Percentiles rank a stretch among this genome's conserved stretches.
Evolutionary conservation across 495 filamentous ascomycete species (phyloP).

Genomic region (Hypoxylon rickii): DNA sequence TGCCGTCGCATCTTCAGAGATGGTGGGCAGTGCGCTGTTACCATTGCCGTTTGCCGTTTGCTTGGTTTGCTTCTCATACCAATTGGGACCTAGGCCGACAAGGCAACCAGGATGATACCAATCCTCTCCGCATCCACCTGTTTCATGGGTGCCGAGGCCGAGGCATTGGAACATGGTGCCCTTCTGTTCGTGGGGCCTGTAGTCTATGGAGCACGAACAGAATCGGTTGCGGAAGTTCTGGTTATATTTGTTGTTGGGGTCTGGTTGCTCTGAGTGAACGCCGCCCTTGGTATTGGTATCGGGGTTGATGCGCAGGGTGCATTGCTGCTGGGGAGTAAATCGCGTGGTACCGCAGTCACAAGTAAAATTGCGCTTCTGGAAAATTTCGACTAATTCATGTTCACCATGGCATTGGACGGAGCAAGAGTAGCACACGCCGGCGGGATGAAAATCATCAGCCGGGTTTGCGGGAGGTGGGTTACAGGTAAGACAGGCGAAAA

Average conservation of each 20-base stretch:
- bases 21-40: constrained; percentile 40
- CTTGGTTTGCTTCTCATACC: constrained; percentile 58
- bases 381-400: constrained; percentile 93
- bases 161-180: constrained; percentile 99
- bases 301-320: constrained; percentile 75
- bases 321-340: constrained; percentile 68
- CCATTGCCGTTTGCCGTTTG: constrained; percentile 21
- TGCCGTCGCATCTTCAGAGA: constrained; percentile 42
- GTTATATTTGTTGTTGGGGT: constrained; percentile 82
- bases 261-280: constrained; percentile 73
- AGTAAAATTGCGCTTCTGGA: constrained; percentile 90
- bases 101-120: constrained; percentile 99
- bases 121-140: constrained; percentile 93
- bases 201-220: constrained; percentile 86
- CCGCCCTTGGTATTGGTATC: constrained; percentile 73
- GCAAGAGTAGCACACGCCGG: constrained; percentile 94
- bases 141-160: constrained; percentile 76
- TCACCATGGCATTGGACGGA: constrained; percentile 96
- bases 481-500: constrained; percentile 93
- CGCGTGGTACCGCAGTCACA: constrained; percentile 96
- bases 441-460: constrained; percentile 68
- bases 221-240: constrained; percentile 93
- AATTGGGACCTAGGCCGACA: constrained; percentile 71
- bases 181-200: constrained; percentile 82
- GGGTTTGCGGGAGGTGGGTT: constrained; percentile 72